Evolutionary conservation across 2,329 filamentous ascomycete genomes (phyloP), one percentile per base, ranked within the genome.

Genomic region (Fusarium chuoi): DNA sequence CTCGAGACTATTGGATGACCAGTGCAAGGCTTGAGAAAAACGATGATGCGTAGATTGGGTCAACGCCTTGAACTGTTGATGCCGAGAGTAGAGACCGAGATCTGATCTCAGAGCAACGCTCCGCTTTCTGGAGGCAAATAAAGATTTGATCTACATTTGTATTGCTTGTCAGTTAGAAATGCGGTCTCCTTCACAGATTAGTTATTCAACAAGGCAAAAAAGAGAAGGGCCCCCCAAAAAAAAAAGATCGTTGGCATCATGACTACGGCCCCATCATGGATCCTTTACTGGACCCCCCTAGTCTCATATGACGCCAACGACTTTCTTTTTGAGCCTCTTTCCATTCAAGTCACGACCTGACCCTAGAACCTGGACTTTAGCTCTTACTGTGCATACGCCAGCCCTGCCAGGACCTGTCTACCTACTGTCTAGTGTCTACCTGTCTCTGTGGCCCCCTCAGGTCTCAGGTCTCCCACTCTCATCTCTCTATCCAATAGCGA

Each of bases 21-120:
- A 57, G 33, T 45, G 51, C 57, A 64, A 65, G 64, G 71, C 71
- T 28, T 59, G 69, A 54, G 62, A 54, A 30, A 62, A 67, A 36
- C 36, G 69, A 75, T 75, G 73, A 75, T 75, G 73, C 73, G 73
- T 75, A 73, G 65, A 75, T 68, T 73, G 58, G 62, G 71, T 44
- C 48, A 58, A 60, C 70, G 41, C 57, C 54, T 38, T 46, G 48
- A 26, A 33, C 35, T 60, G 33, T 39, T 35, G 33, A 41, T 60
- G 52, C 46, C 42, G n/a, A 39, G n/a, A 46, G 42, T 9, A 49
- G 41, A 68, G 48, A 24, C 22, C 45, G 39, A 57, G 51, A 62
- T 71, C 45, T 44, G 30, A 33, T 33, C 30, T 33, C 30, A 30
- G 30, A 41, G 35, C 64, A 61, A 49, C 30, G 46, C 36, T 26